Percentiles rank a stretch among this genome's conserved stretches.
These are phyloP conservation scores for Blastobotrys persicus DNA, from an alignment of 1,139 yeast species.

Conservation along the genomic window DNA sequence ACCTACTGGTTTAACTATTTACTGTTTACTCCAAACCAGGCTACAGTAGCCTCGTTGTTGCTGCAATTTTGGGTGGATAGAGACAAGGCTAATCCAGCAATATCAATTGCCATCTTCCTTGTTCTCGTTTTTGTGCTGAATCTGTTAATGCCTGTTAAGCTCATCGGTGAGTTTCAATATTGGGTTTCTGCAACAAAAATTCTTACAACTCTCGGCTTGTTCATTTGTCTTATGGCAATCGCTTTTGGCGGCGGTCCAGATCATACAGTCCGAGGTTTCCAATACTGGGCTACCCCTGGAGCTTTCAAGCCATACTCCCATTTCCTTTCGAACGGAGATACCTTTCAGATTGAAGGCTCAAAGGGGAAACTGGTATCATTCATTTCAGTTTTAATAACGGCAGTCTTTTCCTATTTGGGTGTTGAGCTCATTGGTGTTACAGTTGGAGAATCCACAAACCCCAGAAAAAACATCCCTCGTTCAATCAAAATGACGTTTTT, in stretches of 20 bases:
- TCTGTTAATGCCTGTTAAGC: constrained; percentile 26
- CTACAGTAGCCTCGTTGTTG: constrained; percentile 56
- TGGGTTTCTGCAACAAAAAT: constrained; percentile 66
- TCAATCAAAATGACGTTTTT: constrained; percentile 76
- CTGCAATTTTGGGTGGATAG: constrained; percentile 59
- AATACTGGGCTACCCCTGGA: constrained; percentile 60
- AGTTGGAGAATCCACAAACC: constrained; percentile 78
- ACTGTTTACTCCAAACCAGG: constrained; percentile 61
- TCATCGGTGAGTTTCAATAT: constrained; percentile 63
- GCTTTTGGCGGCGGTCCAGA: constrained; percentile 75
- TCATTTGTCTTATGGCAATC: constrained; percentile 61
- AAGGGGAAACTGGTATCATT: constrained; percentile 64
- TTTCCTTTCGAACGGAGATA: neutral
- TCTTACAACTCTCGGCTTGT: constrained; percentile 64
- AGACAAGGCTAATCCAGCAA: constrained; percentile 54
- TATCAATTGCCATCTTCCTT: constrained; percentile 70
- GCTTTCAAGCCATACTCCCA: constrained; percentile 54
- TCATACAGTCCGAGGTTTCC: constrained; percentile 62
- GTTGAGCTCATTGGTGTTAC: constrained; percentile 72
- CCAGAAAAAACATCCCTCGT: constrained; percentile 66
- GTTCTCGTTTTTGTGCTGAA: constrained; percentile 49
- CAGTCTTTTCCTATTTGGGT: constrained; percentile 68
- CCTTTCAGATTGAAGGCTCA: constrained; percentile 39
- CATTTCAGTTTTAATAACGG: constrained; percentile 28
- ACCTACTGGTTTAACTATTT: constrained; percentile 61